Conservation (phyloP, 106 monocot species). For the Cymbidium sinense region DNA sequence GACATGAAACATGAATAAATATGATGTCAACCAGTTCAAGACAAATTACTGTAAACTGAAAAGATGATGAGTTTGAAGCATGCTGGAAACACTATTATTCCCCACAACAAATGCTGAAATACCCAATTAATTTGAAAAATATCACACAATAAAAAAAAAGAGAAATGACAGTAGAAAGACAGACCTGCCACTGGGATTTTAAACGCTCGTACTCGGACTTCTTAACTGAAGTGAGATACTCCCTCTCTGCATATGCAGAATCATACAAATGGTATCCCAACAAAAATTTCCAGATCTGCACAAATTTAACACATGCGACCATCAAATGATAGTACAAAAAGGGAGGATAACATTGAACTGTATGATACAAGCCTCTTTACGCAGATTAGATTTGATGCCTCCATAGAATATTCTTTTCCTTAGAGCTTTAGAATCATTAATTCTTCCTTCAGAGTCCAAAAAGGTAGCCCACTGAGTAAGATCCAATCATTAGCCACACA, state of each 20-base stretch:
- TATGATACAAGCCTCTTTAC: conserved; percentile 61
- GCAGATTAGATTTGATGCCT: conserved; percentile 64
- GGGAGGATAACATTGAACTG: neutral
- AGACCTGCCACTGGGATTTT: conserved; percentile 77
- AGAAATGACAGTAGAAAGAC: neutral
- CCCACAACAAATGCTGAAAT: neutral
- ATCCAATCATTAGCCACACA: neutral
- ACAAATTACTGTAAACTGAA: neutral
- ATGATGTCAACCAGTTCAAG: neutral
- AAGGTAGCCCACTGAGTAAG: conserved; percentile 52
- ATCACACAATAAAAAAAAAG: neutral
- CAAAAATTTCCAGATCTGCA: conserved; percentile 64
- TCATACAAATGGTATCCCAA: conserved; percentile 61
- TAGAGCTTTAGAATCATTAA: conserved; percentile 68
- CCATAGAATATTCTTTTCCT: conserved; percentile 89
- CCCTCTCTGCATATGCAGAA: conserved; percentile 70
- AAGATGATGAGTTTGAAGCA: neutral
- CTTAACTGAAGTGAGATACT: conserved; percentile 49
- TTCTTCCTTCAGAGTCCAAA: conserved; percentile 77
- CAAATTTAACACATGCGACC: neutral
- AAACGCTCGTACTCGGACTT: conserved; percentile 49
- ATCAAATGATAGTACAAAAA: neutral
- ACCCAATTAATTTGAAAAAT: neutral
- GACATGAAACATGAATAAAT: neutral
- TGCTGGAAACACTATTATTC: neutral